phyloP scores from a whole-genome alignment of 2,329 filamentous ascomycete genomes.

The Paecilomyces variotii region DNA sequence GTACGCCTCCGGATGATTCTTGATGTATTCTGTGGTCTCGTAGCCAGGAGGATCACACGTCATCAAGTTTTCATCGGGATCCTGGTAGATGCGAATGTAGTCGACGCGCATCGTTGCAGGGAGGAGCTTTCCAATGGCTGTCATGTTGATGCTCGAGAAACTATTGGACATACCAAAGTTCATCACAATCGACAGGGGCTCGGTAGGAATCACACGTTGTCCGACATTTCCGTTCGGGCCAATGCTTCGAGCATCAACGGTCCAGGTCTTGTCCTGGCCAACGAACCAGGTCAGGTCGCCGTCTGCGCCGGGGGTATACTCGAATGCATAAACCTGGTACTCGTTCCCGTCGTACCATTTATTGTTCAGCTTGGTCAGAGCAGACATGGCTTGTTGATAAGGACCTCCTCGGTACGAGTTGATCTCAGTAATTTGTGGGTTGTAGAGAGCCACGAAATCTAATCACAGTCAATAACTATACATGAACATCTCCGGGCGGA shows the following conservation, averaged over 20 bases:
- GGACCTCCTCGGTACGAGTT: conserved; percentile 55
- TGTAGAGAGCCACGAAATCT: conserved; percentile 59
- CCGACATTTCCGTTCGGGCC: conserved; percentile 64
- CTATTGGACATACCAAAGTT: conserved; percentile 64
- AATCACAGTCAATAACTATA: background rate
- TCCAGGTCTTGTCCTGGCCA: conserved; percentile 57
- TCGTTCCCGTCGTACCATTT: conserved; percentile 58
- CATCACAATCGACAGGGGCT: conserved; percentile 59
- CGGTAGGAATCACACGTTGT: conserved; percentile 55
- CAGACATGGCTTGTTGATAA: conserved; percentile 58
- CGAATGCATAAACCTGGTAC: conserved; percentile 57
- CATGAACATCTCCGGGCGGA: background rate
- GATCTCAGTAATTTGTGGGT: conserved; percentile 48
- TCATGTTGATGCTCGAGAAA: conserved; percentile 55
- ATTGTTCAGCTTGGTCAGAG: conserved; percentile 54
- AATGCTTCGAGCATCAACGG: conserved; percentile 50
- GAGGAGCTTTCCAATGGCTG: conserved; percentile 46
- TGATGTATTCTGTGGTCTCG: conserved; percentile 60
- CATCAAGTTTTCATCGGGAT: conserved; percentile 47
- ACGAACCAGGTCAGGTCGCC: conserved; percentile 64
- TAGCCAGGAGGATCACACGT: conserved; percentile 63
- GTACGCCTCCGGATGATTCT: conserved; percentile 53
- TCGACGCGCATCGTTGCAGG: conserved; percentile 61
- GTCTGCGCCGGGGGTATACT: conserved; percentile 52
- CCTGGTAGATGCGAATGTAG: conserved; percentile 64